phyloP scores from a whole-genome alignment of 108 stramenopile species.

The Asterionellopsis glacialis region DNA sequence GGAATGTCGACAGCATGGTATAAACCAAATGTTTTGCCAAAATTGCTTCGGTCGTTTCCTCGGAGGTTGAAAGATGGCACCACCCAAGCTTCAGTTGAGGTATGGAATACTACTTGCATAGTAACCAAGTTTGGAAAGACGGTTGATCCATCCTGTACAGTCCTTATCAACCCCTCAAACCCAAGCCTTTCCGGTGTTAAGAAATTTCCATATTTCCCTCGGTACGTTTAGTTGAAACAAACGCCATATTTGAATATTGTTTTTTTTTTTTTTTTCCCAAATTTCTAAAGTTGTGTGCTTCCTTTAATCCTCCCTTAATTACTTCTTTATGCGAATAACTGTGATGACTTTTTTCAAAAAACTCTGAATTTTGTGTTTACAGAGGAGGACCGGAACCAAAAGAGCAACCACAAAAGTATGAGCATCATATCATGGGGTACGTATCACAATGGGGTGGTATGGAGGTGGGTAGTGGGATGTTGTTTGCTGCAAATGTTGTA shows the following conservation, averaged over 20 bases:
- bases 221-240: not conserved
- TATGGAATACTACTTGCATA: constrained; percentile 79
- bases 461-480: constrained; percentile 73
- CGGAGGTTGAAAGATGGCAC: not conserved
- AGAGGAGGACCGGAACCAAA: constrained; percentile 41
- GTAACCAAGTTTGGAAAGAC: constrained; percentile 58
- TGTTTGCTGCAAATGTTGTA: constrained; percentile 58
- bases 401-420: constrained; percentile 16
- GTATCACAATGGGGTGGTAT: constrained; percentile 79
- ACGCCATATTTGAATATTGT: too few species aligned
- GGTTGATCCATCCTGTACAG: not conserved
- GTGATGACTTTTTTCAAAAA: not conserved
- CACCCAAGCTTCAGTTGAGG: constrained; percentile 21
- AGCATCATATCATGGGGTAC: constrained; percentile 26
- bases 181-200: constrained; percentile 59
- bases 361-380: not conserved
- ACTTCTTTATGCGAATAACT: constrained; percentile 16
- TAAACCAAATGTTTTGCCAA: not conserved
- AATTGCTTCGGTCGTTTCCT: constrained; percentile 1
- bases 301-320: constrained; percentile 11
- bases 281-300: constrained; percentile 28
- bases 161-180: constrained; percentile 67
- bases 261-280: too few species aligned
- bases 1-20: constrained; percentile 4
- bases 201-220: constrained; percentile 74